Conservation (phyloP, 2,329 filamentous ascomycete genomes). For the Venturia nashicola region DNA sequence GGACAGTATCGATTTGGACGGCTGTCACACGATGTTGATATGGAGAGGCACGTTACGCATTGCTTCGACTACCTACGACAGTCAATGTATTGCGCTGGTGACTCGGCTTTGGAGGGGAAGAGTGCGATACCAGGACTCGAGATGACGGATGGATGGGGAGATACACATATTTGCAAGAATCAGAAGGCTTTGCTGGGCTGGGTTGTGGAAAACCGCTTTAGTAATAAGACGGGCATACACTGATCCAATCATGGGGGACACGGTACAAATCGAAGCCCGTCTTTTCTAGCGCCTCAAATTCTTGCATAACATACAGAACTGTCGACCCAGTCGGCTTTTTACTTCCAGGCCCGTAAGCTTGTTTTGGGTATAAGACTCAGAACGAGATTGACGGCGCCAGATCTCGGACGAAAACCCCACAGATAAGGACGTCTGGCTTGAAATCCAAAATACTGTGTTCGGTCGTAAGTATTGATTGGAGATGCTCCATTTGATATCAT, state of each 20-base stretch:
- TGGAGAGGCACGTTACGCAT: constrained; percentile 9
- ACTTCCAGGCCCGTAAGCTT: too few relatives aligned
- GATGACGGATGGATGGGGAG: constrained; percentile 11
- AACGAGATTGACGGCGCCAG: too few relatives aligned
- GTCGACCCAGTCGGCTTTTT: too few relatives aligned
- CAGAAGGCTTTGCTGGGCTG: background rate
- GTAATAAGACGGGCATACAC: constrained; percentile 9
- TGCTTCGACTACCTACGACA: constrained; percentile 11
- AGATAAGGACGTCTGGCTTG: too few relatives aligned
- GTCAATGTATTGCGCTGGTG: constrained; percentile 4
- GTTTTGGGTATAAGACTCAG: too few relatives aligned
- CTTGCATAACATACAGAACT: too few relatives aligned
- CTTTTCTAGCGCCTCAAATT: too few relatives aligned
- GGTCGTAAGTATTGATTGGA: too few relatives aligned
- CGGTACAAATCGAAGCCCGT: too few relatives aligned
- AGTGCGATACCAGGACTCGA: constrained; percentile 1
- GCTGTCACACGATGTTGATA: background rate
- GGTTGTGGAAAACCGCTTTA: constrained; percentile 8
- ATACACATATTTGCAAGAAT: constrained; percentile 10
- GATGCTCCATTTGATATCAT: too few relatives aligned
- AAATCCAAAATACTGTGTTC: too few relatives aligned
- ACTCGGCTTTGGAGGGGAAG: constrained; percentile 8
- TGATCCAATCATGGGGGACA: background rate
- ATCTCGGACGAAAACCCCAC: too few relatives aligned
- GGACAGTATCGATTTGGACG: background rate